phyloP scores from a whole-genome alignment of 2,329 filamentous ascomycete genomes.

The Sporothrix sp. region DNA sequence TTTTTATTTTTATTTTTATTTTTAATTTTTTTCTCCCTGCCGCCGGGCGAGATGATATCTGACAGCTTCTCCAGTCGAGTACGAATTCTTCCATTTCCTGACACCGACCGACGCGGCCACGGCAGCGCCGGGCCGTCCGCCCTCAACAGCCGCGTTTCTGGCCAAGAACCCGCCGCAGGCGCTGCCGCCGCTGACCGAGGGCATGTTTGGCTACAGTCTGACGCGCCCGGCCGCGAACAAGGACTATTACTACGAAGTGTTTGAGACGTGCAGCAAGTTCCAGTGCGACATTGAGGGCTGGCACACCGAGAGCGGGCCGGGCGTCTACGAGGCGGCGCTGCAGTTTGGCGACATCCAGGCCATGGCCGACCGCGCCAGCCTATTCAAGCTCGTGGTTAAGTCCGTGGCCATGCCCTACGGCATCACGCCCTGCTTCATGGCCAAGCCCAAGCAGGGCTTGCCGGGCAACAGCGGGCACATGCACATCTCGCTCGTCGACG shows the following conservation, averaged over 20 bases:
- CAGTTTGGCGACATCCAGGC: constrained; percentile 78
- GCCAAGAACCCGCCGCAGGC: constrained; percentile 59
- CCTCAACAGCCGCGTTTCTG: constrained; percentile 65
- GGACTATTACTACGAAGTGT: constrained; percentile 85
- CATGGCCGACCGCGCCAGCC: constrained; percentile 83
- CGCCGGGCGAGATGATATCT: not conserved
- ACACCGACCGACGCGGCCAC: constrained; percentile 43
- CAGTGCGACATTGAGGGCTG: constrained; percentile 79
- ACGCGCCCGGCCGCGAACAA: constrained; percentile 82
- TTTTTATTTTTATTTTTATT: not conserved
- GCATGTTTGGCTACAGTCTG: constrained; percentile 92
- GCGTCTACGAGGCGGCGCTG: constrained; percentile 90
- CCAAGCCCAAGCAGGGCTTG: constrained; percentile 81
- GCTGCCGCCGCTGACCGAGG: constrained; percentile 76
- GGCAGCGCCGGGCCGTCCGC: constrained; percentile 29
- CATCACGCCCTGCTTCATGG: constrained; percentile 98
- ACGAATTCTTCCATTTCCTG: constrained; percentile 89
- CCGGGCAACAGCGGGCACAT: constrained; percentile 95
- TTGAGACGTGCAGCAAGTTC: constrained; percentile 69
- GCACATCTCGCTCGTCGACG: constrained; percentile 82
- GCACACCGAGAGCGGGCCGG: constrained; percentile 90
- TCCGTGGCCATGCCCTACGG: constrained; percentile 77
- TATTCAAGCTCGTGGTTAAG: constrained; percentile 96
- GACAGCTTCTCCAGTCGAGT: constrained; percentile 55
- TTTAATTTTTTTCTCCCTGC: too few species aligned